Base-by-base conservation (phyloP, 768 basidiomycete species). In the Termitomyces titanicus region DNA sequence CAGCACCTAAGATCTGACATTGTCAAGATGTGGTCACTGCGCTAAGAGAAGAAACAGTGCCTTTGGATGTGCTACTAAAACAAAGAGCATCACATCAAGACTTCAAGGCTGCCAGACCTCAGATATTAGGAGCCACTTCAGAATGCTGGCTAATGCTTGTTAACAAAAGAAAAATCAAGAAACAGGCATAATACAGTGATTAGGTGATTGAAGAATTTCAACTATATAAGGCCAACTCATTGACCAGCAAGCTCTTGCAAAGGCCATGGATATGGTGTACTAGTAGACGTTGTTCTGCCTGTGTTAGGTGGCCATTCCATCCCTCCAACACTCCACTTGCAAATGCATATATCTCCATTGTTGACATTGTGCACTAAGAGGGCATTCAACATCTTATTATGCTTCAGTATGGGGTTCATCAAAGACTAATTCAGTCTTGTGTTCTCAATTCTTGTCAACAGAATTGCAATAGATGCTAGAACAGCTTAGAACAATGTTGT, bases 401-500 rank as follows among this genome's bases (percentile, higher is more conserved):
- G 78, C 25, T 81, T 91, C 15, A 85, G 85, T 12, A 89, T 89
- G 1, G 70, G 83, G 3, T 86, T 85, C 39, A 85, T 85, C 59
- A 71, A 70, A 42, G 88, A 89, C 67, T 72, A 79, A 57, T 79
- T 70, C 61, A 84, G 76, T 68, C 47, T 76, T 27, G 67, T 66
- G 17, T 84, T 79, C 63, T 63, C 69, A 3, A 61, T 69, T 11
- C 65, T 86, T 38, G 73, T 85, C 34, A 66, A 63, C 67, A 69
- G 72, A 40, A 68, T 76, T 39, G 69, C 69, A 8, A 64, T 73
- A 3, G 66, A 83, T 43, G 83, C 80, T 0, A 70, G 70, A 34
- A 75, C 71, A 45, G 84, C 85, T n/a, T 92, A 87, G 64, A 79
- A 76, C 34, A 89, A 89, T 50, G 73, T 91, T 25, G 81, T 86